These are phyloP conservation scores for Luvunga scandens DNA, from an alignment of 345 rosid species.

Conservation along the genomic window DNA sequence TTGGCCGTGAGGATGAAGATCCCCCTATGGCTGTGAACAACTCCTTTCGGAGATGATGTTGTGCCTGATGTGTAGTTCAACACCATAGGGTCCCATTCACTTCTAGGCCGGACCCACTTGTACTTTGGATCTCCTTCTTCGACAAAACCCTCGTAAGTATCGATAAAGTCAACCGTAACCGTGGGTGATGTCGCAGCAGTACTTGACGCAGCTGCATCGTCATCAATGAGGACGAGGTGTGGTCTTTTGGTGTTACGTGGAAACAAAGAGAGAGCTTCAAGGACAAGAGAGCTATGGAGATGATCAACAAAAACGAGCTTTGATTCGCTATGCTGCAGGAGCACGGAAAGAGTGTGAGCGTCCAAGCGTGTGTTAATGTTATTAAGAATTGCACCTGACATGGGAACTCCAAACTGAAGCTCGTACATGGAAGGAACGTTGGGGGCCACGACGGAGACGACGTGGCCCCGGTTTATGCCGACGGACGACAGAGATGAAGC, in stretches of 20 bases:
- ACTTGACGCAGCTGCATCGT: neutral
- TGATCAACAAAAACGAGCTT: constrained; percentile 61
- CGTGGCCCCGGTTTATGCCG: constrained; percentile 42
- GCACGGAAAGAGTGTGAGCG: constrained; percentile 39
- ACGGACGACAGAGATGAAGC: constrained; percentile 49
- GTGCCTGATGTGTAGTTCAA: constrained; percentile 41
- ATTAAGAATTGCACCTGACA: constrained; percentile 60
- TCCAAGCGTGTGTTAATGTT: constrained; percentile 60
- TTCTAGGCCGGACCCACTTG: constrained; percentile 14
- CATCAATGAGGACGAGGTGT: constrained; percentile 39
- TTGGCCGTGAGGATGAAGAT: constrained; percentile 28
- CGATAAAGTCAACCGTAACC: constrained; percentile 1
- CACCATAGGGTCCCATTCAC: constrained; percentile 12
- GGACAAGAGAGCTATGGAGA: constrained; percentile 22
- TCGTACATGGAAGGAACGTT: constrained; percentile 58
- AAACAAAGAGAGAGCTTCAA: constrained; percentile 44
- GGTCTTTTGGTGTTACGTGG: constrained; percentile 23
- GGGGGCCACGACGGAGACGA: constrained; percentile 58
- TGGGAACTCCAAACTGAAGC: constrained; percentile 68
- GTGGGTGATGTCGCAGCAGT: neutral
- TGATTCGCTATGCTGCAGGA: constrained; percentile 49
- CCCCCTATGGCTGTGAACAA: constrained; percentile 32
- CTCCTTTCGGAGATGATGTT: constrained; percentile 41
- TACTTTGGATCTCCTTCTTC: constrained; percentile 16
- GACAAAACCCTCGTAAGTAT: constrained; percentile 26